These are phyloP conservation scores for Phaseolus lunatus DNA, from an alignment of 306 rosid genomes.

Conservation along the genomic window DNA sequence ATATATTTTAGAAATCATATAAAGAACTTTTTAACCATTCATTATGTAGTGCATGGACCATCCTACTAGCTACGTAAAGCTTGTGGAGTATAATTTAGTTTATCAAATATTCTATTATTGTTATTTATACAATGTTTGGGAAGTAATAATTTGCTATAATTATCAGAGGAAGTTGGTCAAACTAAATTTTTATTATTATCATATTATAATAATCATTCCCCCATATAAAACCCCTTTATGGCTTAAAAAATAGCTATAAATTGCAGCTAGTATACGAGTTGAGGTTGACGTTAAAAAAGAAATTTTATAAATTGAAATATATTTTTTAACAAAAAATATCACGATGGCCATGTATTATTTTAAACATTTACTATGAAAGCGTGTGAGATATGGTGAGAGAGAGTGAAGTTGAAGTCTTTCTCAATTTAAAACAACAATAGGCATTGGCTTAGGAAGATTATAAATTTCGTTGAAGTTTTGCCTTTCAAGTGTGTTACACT, in stretches of 20 bases:
- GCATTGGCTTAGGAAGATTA: background rate
- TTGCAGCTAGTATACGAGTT: background rate
- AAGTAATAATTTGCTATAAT: background rate
- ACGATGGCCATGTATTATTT: background rate
- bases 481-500: background rate
- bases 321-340: background rate
- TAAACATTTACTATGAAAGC: background rate
- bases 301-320: too few relatives aligned
- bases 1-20: too few relatives aligned
- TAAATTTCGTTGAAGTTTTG: constrained; percentile 1
- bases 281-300: background rate
- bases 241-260: background rate
- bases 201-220: background rate
- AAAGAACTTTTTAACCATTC: constrained; percentile 21
- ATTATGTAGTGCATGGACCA: constrained; percentile 27
- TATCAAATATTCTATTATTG: background rate
- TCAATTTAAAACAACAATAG: background rate
- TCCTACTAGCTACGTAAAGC: constrained; percentile 2
- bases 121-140: background rate
- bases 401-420: background rate
- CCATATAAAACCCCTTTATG: background rate
- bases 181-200: background rate
- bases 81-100: background rate
- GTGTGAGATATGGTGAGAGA: background rate
- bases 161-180: background rate